Conservation (phyloP, 192 early-diverging fungal genomes). For the Coemansia sp. region DNA sequence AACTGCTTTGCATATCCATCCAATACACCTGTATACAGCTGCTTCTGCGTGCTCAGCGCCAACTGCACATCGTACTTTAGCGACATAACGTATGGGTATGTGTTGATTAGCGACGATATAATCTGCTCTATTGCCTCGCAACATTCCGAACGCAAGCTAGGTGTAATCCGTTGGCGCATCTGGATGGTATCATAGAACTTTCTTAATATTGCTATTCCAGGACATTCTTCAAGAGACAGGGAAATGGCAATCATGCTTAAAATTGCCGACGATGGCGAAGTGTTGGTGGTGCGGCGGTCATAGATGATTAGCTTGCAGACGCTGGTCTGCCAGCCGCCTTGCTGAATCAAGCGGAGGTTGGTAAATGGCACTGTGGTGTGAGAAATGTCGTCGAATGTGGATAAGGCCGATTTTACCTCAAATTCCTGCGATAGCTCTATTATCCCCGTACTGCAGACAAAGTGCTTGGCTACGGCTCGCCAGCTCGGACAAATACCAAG, state of each 20-base stretch:
- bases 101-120: slow-evolving; percentile 3
- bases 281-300: background rate
- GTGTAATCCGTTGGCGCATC: slow-evolving; percentile 1
- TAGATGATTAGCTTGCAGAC: slow-evolving; percentile 2
- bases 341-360: slow-evolving; percentile 6
- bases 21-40: background rate
- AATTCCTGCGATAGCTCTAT: slow-evolving; percentile 11
- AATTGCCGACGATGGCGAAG: background rate
- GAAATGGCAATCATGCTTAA: slow-evolving; percentile 10
- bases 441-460: slow-evolving; percentile 4
- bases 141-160: background rate
- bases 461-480: slow-evolving; percentile 3
- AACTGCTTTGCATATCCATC: slow-evolving; percentile 1
- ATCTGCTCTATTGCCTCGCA: background rate
- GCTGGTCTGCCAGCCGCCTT: background rate
- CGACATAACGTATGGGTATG: slow-evolving; percentile 1
- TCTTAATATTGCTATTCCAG: background rate
- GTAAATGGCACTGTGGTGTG: background rate
- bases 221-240: background rate
- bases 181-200: background rate
- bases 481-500: slow-evolving; percentile 8
- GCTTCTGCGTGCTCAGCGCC: slow-evolving; percentile 1
- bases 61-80: slow-evolving; percentile 2
- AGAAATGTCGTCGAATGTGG: background rate
- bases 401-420: background rate